phyloP scores from a whole-genome alignment of 768 basidiomycete genomes.

The Arthromyces matolae region DNA sequence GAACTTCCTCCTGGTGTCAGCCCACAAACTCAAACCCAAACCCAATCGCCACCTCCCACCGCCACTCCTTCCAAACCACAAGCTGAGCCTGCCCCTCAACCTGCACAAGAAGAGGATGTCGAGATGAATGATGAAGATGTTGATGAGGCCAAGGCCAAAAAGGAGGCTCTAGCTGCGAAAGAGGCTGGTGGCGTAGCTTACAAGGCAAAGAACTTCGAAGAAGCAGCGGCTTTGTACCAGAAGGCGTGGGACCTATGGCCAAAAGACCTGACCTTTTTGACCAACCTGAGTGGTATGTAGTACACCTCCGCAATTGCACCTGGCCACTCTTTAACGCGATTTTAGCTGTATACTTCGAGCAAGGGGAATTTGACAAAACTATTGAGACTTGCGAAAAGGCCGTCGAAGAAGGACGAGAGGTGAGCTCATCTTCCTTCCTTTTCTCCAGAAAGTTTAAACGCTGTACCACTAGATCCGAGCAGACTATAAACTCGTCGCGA shows the following conservation, averaged over 20 bases:
- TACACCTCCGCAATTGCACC: not conserved
- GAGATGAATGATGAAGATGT: conserved; percentile 67
- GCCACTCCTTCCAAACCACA: conserved; percentile 41
- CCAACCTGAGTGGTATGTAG: conserved; percentile 75
- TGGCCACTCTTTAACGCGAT: not conserved
- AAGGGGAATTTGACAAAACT: conserved; percentile 85
- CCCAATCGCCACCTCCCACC: conserved; percentile 38
- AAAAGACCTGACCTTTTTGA: conserved; percentile 90
- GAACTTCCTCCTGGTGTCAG: conserved; percentile 65
- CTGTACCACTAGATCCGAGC: conserved; percentile 58
- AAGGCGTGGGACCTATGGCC: conserved; percentile 93
- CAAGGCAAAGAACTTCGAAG: conserved; percentile 79
- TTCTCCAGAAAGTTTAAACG: not conserved
- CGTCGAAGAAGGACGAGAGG: conserved; percentile 89
- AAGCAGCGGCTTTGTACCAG: conserved; percentile 71
- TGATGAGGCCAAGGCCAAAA: conserved; percentile 71
- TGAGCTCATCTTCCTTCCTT: conserved; percentile 21
- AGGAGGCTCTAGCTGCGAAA: conserved; percentile 77
- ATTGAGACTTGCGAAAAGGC: conserved; percentile 94
- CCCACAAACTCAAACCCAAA: conserved; percentile 24
- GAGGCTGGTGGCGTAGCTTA: conserved; percentile 75
- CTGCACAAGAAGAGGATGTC: conserved; percentile 52
- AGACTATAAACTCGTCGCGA: conserved; percentile 94
- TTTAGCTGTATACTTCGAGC: conserved; percentile 88
- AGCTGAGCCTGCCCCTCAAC: conserved; percentile 37